Percentiles rank a stretch among this genome's conserved stretches.
Evolutionary conservation across 1,284 basidiomycete genomes (phyloP).

Genomic region (Austropuccinia psidii): DNA sequence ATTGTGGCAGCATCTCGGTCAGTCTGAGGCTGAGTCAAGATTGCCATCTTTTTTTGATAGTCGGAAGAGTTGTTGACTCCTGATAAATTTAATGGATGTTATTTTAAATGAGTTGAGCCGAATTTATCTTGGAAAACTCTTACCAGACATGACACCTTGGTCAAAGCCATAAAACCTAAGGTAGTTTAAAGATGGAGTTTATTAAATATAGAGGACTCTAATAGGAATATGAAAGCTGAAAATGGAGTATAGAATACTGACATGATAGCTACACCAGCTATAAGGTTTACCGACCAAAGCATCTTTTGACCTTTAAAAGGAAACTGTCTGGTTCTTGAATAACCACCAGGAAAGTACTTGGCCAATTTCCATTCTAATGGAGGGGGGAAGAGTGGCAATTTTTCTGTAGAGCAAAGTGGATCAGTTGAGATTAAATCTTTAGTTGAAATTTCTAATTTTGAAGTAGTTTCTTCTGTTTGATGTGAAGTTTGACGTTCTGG

Average conservation of each 20-base stretch:
- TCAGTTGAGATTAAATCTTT: too few species aligned
- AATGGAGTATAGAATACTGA: background rate
- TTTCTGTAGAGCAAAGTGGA: background rate
- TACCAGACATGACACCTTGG: constrained; percentile 36
- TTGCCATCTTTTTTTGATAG: constrained; percentile 37
- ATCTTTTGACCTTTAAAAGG: constrained; percentile 39
- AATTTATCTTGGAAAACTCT: too few species aligned
- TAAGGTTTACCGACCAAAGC: constrained; percentile 38
- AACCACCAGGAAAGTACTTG: constrained; percentile 34
- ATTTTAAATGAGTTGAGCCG: background rate
- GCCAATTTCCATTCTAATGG: constrained; percentile 32
- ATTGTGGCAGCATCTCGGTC: constrained; percentile 38
- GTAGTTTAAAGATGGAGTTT: background rate
- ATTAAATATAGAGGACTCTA: background rate
- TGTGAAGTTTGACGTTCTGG: too few species aligned
- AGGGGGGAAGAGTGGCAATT: background rate
- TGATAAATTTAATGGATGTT: background rate
- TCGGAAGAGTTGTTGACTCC: constrained; percentile 29
- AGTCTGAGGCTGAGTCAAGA: constrained; percentile 33
- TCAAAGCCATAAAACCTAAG: constrained; percentile 35
- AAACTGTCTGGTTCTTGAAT: constrained; percentile 34
- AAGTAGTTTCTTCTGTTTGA: too few species aligned
- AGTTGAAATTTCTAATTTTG: too few species aligned
- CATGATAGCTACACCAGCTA: constrained; percentile 39
- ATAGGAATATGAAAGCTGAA: background rate